Evolutionary conservation across 169 alveolate genomes (phyloP), one percentile per base, ranked within the genome.

Genomic region (Ichthyophthirius multifiliis): DNA sequence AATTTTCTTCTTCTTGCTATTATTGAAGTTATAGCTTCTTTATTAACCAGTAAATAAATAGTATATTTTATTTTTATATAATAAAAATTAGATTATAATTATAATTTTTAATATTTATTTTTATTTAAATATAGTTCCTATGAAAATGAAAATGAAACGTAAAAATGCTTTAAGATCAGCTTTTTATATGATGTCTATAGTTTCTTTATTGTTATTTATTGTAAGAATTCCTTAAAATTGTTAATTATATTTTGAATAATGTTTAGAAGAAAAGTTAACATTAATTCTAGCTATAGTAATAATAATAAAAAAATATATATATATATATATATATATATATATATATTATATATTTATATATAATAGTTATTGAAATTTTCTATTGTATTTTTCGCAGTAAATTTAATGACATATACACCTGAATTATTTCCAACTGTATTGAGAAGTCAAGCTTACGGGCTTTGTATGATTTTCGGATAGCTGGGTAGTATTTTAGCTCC

Each of bases 401-500:
- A 55, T 46, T 65, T 76, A 37, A 76, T 47, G 41, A 76, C 83
- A n/a, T 76, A 76, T 41, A 76, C 83, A 12, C 45, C 67, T 35
- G 83, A 76, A n/a, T 62, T 64, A 4, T 76, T 39, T 39, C 64
- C 46, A 35, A 76, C 83, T 15, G 30, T 43, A 15, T 31, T 76
- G 1, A 48, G 83, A 62, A 55, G 76, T 2, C 62, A 76, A 47
- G 83, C 76, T 3, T 76, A 47, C 23, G 83, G 83, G 13, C 9
- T 76, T 13, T 76, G 83, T 31, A 76, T 76, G 83, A 47, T 73
- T 18, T 35, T 76, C 23, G 83, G 83, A 23, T 39, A 76, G 43
- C 15, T 76, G 3, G 83, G 83, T 45, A 45, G 63, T 45, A 13
- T 13, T 6, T 45, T 6, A 6, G 5, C 63, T 6, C 63, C 63